Evolutionary conservation across 345 rosid species (phyloP).

Genomic region (Gossypium mustelinum): DNA sequence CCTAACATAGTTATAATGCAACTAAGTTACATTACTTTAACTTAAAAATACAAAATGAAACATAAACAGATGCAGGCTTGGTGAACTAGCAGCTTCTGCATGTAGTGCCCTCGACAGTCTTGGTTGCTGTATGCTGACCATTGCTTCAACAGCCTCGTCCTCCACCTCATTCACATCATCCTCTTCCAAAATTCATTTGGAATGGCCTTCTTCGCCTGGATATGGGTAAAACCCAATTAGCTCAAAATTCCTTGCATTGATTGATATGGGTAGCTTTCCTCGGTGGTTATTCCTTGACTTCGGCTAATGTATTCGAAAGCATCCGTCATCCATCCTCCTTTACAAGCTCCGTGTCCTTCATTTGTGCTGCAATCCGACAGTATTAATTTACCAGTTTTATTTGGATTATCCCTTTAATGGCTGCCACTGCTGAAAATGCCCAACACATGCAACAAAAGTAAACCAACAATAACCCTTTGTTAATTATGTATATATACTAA

Average conservation of each 20-base stretch:
- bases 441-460: slow-evolving; percentile 46
- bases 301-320: slow-evolving; percentile 42
- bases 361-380: slow-evolving; percentile 44
- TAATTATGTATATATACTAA: too few relatives aligned
- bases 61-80: too few relatives aligned
- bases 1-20: too few relatives aligned
- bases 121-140: too few relatives aligned
- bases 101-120: too few relatives aligned
- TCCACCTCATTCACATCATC: slow-evolving; percentile 74
- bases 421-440: slow-evolving; percentile 77
- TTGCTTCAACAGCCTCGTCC: slow-evolving; percentile 31
- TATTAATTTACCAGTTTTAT: slow-evolving; percentile 46
- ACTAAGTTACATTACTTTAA: too few relatives aligned
- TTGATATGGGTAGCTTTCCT: slow-evolving; percentile 38
- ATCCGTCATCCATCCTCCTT: slow-evolving; percentile 43
- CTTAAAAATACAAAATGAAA: too few relatives aligned
- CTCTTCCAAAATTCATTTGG: slow-evolving; percentile 91
- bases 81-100: too few relatives aligned
- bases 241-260: neutral
- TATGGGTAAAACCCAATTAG: slow-evolving; percentile 62
- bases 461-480: too few relatives aligned
- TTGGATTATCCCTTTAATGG: slow-evolving; percentile 53
- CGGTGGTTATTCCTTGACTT: slow-evolving; percentile 41
- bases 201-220: slow-evolving; percentile 90
- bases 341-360: slow-evolving; percentile 32